phyloP scores from a whole-genome alignment of 208 protist species.

The Herpetomonas samuelpessoai region DNA sequence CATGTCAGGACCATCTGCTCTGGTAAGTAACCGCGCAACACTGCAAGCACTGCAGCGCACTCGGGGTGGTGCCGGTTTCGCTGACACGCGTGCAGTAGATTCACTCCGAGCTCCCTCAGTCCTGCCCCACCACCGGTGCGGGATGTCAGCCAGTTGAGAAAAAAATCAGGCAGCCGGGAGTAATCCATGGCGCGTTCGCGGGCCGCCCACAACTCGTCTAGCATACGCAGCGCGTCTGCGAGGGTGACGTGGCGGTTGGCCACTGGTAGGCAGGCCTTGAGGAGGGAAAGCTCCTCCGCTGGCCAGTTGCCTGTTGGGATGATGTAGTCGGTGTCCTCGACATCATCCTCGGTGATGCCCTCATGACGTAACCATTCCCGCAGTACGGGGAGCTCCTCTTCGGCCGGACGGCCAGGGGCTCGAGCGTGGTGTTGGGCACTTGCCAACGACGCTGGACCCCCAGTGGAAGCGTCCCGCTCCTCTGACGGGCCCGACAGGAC shows the following conservation, averaged over 20 bases:
- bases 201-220: constrained; percentile 57
- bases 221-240: constrained; percentile 28
- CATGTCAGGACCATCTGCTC: constrained; percentile 19
- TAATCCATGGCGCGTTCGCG: constrained; percentile 26
- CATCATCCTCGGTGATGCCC: constrained; percentile 49
- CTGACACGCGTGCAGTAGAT: constrained; percentile 66
- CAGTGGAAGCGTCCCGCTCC: background rate
- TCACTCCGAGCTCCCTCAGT: constrained; percentile 63
- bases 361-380: constrained; percentile 69
- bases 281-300: constrained; percentile 59
- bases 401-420: background rate
- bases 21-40: constrained; percentile 62
- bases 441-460: no score
- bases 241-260: constrained; percentile 60
- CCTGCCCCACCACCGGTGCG: constrained; percentile 33
- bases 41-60: constrained; percentile 51
- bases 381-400: constrained; percentile 33
- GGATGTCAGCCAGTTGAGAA: constrained; percentile 63
- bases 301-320: constrained; percentile 51
- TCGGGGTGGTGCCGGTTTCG: constrained; percentile 59
- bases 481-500: no score
- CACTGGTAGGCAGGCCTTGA: constrained; percentile 46
- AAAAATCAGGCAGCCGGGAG: constrained; percentile 35
- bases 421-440: background rate
- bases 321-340: constrained; percentile 49